Conservation (phyloP, 106 monocot genomes). For the Dioscorea alata region DNA sequence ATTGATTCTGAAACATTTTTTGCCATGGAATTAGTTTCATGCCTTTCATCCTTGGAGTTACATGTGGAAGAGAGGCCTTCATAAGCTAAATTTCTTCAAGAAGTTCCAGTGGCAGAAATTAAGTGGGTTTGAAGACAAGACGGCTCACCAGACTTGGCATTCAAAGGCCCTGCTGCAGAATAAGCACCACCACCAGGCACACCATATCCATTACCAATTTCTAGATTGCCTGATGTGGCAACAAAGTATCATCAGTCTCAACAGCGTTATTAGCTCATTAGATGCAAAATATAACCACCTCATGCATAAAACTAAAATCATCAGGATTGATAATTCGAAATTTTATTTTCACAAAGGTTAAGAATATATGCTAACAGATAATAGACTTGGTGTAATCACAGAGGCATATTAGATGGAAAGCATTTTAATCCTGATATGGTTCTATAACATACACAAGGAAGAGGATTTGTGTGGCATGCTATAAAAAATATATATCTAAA, state of each 20-base stretch:
- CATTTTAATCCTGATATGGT: no score
- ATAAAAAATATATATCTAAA: no score
- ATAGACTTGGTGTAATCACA: no score
- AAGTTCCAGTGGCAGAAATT: not conserved
- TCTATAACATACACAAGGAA: no score
- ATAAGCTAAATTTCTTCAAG: not conserved
- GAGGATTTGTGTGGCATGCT: no score
- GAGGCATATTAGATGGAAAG: no score
- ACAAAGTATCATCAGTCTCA: not conserved
- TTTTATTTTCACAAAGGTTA: no score
- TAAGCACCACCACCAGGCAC: slow-evolving; percentile 99
- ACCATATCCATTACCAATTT: slow-evolving; percentile 99
- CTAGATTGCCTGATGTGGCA: slow-evolving; percentile 59
- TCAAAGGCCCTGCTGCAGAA: slow-evolving; percentile 26
- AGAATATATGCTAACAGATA: no score
- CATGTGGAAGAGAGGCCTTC: slow-evolving; percentile 8
- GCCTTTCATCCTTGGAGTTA: slow-evolving; percentile 22
- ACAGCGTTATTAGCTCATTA: no score
- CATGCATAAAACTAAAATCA: no score
- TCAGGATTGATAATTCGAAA: no score
- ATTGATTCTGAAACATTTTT: slow-evolving; percentile 34
- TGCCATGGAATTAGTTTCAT: not conserved
- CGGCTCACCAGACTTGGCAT: slow-evolving; percentile 31
- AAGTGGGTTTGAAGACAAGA: not conserved
- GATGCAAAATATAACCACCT: no score